Base-by-base conservation (phyloP, 2,329 filamentous ascomycete genomes). In the Emydomyces testavorans region DNA sequence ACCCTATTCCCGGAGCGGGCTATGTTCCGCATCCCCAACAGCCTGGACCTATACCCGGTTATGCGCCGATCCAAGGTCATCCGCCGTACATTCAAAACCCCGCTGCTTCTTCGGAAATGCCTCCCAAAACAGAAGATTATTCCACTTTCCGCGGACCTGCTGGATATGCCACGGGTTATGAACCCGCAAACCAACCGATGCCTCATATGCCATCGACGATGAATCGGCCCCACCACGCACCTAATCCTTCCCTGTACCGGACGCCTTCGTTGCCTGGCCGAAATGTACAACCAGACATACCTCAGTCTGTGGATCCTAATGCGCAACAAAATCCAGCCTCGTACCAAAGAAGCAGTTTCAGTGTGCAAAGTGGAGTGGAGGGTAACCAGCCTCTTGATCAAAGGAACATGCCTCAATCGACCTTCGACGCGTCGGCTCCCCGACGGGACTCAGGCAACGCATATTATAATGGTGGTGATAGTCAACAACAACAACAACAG, bases 211-310 rank as follows among this genome's bases (percentile, higher is more conserved):
- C 62, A 2, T 42, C 66, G 31, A 58, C 53, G 21, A 63, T 65
- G 35, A 64, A 59, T 49, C 60, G 64, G 31, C 64, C 63, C 8
- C 59, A 2, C 34, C 43, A 29, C 36, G 39, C 51, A 64, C 61
- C 46, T 58, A 60, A 1, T 58, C 61, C 2, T 59, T 34, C 47
- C 10, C 6, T 63, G 8, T 68, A 69, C 48, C 62, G 66, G 40
- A 68, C 65, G 34, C 62, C 64, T 2, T 66, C 65, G 6, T 60
- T 68, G 20, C 64, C 65, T 10, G 64, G 62, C 18, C 62, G 65
- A 35, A 65, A 58, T 44, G 58, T 65, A 31, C 57, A 62, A 6
- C 61, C 65, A 10, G 66, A 68, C 38, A 60, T 60, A 1, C 62
- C 65, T 10, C 65, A 65, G 2, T 61, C 63, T 1, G 62, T 67